Percentiles rank a stretch among this genome's conserved stretches.
Conservation (phyloP, 306 rosid species). For the Sicyos baderoa region DNA sequence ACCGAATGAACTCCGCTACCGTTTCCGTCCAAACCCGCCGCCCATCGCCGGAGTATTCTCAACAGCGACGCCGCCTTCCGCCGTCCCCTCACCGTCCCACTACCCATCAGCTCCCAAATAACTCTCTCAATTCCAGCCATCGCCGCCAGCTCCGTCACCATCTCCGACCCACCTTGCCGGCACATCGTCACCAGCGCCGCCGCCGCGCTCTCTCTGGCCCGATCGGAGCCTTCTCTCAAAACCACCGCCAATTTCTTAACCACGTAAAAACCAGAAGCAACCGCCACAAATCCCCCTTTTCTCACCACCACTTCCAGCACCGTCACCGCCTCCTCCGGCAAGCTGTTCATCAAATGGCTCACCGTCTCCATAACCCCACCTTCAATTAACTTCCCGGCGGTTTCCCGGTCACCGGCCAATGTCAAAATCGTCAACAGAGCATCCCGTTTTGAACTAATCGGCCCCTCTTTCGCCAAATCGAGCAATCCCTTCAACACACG, state of each 20-base stretch:
- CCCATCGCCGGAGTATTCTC: conserved; percentile 76
- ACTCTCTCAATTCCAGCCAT: conserved; percentile 68
- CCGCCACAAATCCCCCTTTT: conserved; percentile 66
- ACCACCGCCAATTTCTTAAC: conserved; percentile 43
- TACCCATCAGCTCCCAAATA: conserved; percentile 78
- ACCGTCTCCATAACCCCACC: conserved; percentile 53
- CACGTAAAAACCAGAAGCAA: conserved; percentile 44
- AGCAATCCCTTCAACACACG: conserved; percentile 57
- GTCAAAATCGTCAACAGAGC: conserved; percentile 72
- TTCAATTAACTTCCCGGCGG: conserved; percentile 50
- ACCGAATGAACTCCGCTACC: not conserved
- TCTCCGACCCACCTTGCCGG: conserved; percentile 67
- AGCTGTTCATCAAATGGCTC: conserved; percentile 34
- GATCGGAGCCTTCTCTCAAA: conserved; percentile 66
- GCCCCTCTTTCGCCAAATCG: conserved; percentile 53
- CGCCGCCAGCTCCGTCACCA: conserved; percentile 66
- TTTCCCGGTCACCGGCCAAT: conserved; percentile 63
- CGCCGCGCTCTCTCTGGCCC: conserved; percentile 75
- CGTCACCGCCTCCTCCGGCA: conserved; percentile 70
- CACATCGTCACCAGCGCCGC: conserved; percentile 73
- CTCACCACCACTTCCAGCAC: conserved; percentile 69
- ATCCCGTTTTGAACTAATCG: conserved; percentile 43
- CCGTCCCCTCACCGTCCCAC: conserved; percentile 55
- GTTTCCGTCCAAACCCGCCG: conserved; percentile 47
- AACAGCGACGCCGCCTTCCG: conserved; percentile 37